Base-by-base conservation (phyloP, 2,329 filamentous ascomycete genomes). In the Conoideocrella luteorostrata region DNA sequence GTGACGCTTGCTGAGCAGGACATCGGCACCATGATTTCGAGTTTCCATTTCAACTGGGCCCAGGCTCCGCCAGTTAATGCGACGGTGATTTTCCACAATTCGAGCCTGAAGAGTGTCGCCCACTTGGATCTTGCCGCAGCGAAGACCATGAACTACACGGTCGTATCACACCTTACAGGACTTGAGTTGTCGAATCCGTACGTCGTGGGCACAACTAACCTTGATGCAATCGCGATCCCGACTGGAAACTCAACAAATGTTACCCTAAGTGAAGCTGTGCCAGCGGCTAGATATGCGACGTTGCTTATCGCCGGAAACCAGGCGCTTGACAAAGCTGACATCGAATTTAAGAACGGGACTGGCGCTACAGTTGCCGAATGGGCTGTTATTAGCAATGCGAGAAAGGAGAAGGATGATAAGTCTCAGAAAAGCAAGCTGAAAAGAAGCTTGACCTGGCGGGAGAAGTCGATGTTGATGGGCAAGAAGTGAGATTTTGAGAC, bases 321-420 rank as follows among this genome's bases (percentile, higher is more conserved):
- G 18, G 47, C 29, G 3, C 49, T 52, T 5, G 45, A 33, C 7
- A 20, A 34, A 5, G 32, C 26, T 2, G 49, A 52, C 3, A 28
- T 46, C 4, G 22, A 43, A n/a, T 30, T n/a, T 11, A 46, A 45
- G 26, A 50, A 50, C 26, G 47, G 43, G 7, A 52, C 46, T 3
- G 52, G 50, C 4, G 52, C 50, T 2, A 54, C 50, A 1, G 52
- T 54, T 3, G 47, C 52, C 1, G 50, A 51, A 28, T 54, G 49
- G 47, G 47, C 47, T 10, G 47, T 54, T 11, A 24, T 52, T 7
- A 43, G 47, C 21, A 36, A 36, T n/a, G 13, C 2, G 30, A 24
- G n/a, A 22, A 42, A 17, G 20, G 6, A 42, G 39, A n/a, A 11
- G 12, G 39, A 35, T 29, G 40, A 26, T 5, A 21, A 36, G 18